Evolutionary conservation across 2,329 filamentous ascomycete genomes (phyloP).

Genomic region (Talaromyces sp.): DNA sequence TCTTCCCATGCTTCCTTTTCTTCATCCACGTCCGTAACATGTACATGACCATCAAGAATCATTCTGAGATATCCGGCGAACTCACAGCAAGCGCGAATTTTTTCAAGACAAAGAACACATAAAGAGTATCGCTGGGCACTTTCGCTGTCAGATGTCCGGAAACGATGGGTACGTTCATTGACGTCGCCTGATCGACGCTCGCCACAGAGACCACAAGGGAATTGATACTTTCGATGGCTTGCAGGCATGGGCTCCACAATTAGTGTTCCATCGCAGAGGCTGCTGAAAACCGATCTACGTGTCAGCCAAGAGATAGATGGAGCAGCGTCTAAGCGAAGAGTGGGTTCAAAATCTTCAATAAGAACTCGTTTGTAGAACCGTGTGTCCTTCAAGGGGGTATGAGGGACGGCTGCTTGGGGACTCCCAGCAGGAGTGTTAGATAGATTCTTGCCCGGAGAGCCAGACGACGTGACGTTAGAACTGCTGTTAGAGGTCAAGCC

Average conservation of each 20-base stretch:
- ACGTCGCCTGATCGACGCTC: slow-evolving; percentile 67
- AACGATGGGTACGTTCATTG: slow-evolving; percentile 76
- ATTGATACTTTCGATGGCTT: slow-evolving; percentile 47
- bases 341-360: slow-evolving; percentile 89
- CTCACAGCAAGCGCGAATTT: slow-evolving; percentile 83
- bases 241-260: slow-evolving; percentile 82
- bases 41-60: slow-evolving; percentile 87
- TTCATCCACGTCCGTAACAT: slow-evolving; percentile 73
- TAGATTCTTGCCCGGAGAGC: slow-evolving; percentile 42
- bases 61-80: slow-evolving; percentile 88
- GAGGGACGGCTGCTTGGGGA: slow-evolving; percentile 40
- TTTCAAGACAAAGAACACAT: slow-evolving; percentile 78
- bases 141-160: slow-evolving; percentile 81
- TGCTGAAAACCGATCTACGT: slow-evolving; percentile 73
- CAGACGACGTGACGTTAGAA: slow-evolving; percentile 58
- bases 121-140: slow-evolving; percentile 84
- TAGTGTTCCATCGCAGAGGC: slow-evolving; percentile 77
- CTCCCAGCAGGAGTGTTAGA: slow-evolving; percentile 46
- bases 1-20: slow-evolving; percentile 93
- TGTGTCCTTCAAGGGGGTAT: slow-evolving; percentile 69
- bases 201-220: slow-evolving; percentile 81
- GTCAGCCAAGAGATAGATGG: slow-evolving; percentile 92
- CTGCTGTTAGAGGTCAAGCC: slow-evolving; percentile 32
- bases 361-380: slow-evolving; percentile 90
- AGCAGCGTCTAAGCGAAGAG: slow-evolving; percentile 79